Evolutionary conservation across 768 basidiomycete genomes (phyloP).

Genomic region (Chiua virens): DNA sequence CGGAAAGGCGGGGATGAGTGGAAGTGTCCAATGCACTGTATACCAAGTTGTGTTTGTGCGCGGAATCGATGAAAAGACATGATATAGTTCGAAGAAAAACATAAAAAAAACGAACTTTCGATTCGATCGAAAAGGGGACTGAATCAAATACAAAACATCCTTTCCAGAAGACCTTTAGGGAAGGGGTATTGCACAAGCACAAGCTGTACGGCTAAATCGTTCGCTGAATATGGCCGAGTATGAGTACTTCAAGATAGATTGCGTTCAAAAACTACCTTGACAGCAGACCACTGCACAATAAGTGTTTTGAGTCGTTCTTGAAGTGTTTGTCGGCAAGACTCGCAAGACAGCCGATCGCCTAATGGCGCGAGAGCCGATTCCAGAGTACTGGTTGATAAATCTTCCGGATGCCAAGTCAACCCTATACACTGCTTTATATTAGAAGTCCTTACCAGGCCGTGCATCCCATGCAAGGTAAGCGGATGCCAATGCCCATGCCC

Average conservation of each 20-base stretch:
- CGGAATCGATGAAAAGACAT: neutral
- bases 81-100: conserved; percentile 3
- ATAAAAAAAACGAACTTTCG: neutral
- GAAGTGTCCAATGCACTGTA: neutral
- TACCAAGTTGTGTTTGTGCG: neutral
- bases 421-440: neutral
- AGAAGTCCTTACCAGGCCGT: conserved; percentile 56
- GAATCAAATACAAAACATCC: neutral
- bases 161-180: neutral
- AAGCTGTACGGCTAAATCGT: conserved; percentile 45
- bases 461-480: conserved; percentile 87
- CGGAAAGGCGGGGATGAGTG: neutral
- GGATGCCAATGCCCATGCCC: conserved; percentile 81
- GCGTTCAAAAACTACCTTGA: conserved; percentile 52
- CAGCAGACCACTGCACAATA: conserved; percentile 73
- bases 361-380: conserved; percentile 72
- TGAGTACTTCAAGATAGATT: neutral
- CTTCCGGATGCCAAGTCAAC: conserved; percentile 35
- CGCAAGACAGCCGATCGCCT: conserved; percentile 66
- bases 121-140: neutral
- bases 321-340: conserved; percentile 63
- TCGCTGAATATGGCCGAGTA: conserved; percentile 37
- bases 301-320: conserved; percentile 67
- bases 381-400: conserved; percentile 70
- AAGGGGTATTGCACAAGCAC: conserved; percentile 6